phyloP scores from a whole-genome alignment of 805 yeast species.

The Candida maris region DNA sequence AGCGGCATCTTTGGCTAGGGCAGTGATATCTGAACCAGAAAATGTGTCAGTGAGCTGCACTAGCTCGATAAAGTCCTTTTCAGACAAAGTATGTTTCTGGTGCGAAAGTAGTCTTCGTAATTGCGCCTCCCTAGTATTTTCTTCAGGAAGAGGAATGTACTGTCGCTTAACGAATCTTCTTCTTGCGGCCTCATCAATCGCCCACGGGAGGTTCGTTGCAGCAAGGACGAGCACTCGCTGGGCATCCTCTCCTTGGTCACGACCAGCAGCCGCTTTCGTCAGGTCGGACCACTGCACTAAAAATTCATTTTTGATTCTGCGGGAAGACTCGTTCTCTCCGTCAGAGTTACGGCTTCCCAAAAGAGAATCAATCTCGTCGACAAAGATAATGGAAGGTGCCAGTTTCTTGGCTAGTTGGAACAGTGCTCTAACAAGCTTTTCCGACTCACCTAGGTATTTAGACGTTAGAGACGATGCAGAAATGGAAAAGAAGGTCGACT shows the following conservation, averaged over 20 bases:
- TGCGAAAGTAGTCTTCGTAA: constrained; percentile 60
- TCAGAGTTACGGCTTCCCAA: constrained; percentile 72
- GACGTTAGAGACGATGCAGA: constrained; percentile 89
- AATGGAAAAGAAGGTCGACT: constrained; percentile 87
- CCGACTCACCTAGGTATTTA: constrained; percentile 86
- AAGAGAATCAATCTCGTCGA: constrained; percentile 93
- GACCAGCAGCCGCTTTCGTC: constrained; percentile 81
- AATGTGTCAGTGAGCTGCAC: constrained; percentile 59
- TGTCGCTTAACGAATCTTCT: constrained; percentile 88
- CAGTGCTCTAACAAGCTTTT: constrained; percentile 84
- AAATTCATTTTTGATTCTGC: constrained; percentile 90
- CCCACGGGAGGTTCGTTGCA: constrained; percentile 96
- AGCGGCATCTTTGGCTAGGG: constrained; percentile 93
- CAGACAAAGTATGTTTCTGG: constrained; percentile 68
- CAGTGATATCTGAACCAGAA: constrained; percentile 92
- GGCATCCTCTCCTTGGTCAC: constrained; percentile 47
- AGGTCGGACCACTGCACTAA: constrained; percentile 92
- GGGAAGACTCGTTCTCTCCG: constrained; percentile 75
- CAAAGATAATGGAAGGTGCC: constrained; percentile 91
- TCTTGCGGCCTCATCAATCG: constrained; percentile 94
- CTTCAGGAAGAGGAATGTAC: constrained; percentile 91
- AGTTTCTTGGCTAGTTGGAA: constrained; percentile 79
- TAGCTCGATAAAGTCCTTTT: constrained; percentile 57
- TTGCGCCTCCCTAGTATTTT: constrained; percentile 73
- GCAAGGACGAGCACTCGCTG: constrained; percentile 85